Base-by-base conservation (phyloP, 495 filamentous ascomycete genomes). In the Rhypophila decipiens region DNA sequence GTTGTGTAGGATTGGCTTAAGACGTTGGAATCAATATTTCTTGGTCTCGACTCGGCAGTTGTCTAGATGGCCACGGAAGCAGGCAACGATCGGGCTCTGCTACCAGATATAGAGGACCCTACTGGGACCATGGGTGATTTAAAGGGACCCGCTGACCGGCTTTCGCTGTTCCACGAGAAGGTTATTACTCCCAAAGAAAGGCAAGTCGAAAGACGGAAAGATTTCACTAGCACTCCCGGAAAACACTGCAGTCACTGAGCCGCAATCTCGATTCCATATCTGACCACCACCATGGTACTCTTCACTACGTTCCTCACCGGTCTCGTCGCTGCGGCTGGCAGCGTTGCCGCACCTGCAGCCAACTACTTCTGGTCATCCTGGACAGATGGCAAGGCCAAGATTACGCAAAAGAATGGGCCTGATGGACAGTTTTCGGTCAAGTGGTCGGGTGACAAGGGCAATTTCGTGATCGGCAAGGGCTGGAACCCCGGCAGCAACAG, bases 401-500 rank as follows among this genome's bases (percentile, higher is more conserved):
- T 43, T 24, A 43, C 38, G 3, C 38, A 40, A 21, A 79, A 74
- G 55, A 85, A 85, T 53, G 76, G 73, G 2, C 50, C 65, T 2
- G 70, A 52, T 1, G 82, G 82, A 5, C 59, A 69, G 33, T 86
- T 82, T 69, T 73, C 65, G 44, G 72, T 84, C 7, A 66, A 56
- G 22, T 86, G 82, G 82, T 54, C 52, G 2, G 61, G 56, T 2
- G 73, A 76, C 56, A 70, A 68, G 29, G 79, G 78, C 33, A 81
- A 84, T 65, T 83, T 84, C 54, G 80, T 83, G 8, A 77, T 72
- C 21, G 83, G 83, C 39, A 84, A 80, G 64, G 79, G 77, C 4
- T 84, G 80, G 79, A 72, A 72, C 49, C 70, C 77, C 8, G 80
- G 80, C 5, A 60, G 52, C 19, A 38, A 33, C n/a, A 49, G 49